These are phyloP conservation scores for Pseudocercospora fijiensis DNA, from an alignment of 2,329 filamentous ascomycete genomes.

Conservation along the genomic window DNA sequence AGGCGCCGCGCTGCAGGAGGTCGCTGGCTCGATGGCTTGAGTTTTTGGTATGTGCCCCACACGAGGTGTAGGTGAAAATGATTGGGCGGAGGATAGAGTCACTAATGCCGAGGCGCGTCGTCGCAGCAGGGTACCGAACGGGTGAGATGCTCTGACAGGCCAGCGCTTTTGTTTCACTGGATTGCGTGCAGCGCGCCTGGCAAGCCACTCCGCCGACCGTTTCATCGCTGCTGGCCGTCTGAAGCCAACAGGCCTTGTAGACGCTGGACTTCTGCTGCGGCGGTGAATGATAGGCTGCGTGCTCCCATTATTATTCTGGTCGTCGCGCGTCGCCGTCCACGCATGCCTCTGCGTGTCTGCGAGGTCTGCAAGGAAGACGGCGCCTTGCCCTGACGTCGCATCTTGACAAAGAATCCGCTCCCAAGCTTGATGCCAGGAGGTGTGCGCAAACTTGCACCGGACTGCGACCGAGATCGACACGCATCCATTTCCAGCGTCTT, in stretches of 20 bases:
- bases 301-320: neutral
- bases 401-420: conserved; percentile 19
- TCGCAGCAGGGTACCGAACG: conserved; percentile 11
- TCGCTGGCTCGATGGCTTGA: conserved; percentile 17
- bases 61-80: conserved; percentile 1
- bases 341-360: neutral
- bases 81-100: conserved; percentile 19
- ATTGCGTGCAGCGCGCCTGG: conserved; percentile 22
- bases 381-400: conserved; percentile 8
- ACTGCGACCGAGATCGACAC: conserved; percentile 20
- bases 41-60: conserved; percentile 22
- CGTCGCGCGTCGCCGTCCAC: conserved; percentile 15
- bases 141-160: conserved; percentile 14
- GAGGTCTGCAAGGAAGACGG: neutral
- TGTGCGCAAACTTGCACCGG: conserved; percentile 8
- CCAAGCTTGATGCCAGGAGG: conserved; percentile 17
- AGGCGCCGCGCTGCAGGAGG: conserved; percentile 24
- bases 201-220: conserved; percentile 17
- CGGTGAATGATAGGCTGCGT: conserved; percentile 16
- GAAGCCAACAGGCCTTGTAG: conserved; percentile 19
- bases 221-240: conserved; percentile 14
- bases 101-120: conserved; percentile 21
- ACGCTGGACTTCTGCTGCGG: conserved; percentile 18
- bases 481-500: conserved; percentile 11
- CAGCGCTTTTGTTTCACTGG: conserved; percentile 15